Evolutionary conservation across 768 basidiomycete genomes (phyloP).

Genomic region (Panellus pusillus): DNA sequence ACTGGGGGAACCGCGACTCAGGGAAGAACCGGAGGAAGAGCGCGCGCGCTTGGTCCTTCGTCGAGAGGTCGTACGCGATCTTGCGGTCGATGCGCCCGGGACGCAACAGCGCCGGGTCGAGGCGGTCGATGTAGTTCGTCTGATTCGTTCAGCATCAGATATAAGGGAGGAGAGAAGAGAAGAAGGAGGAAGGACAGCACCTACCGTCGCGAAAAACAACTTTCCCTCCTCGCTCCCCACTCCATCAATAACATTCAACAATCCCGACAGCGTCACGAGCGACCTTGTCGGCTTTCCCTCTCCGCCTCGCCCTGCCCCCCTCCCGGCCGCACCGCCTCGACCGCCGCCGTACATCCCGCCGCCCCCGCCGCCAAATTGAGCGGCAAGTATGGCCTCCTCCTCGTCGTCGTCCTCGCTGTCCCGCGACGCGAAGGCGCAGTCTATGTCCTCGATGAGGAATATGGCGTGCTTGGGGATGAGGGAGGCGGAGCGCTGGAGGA

Average conservation of each 20-base stretch:
- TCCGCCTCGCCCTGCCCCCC: too few relatives aligned
- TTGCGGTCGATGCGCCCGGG: conserved; percentile 59
- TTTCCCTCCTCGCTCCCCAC: conserved; percentile 63
- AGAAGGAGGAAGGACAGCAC: conserved; percentile 8
- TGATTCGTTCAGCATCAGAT: conserved; percentile 14
- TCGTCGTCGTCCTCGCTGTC: conserved; percentile 38
- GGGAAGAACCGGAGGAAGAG: conserved; percentile 56
- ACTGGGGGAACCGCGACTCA: conserved; percentile 19
- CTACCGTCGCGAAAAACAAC: conserved; percentile 58
- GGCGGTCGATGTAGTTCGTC: conserved; percentile 57
- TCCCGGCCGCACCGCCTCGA: too few relatives aligned
- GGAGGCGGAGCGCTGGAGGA: conserved; percentile 27
- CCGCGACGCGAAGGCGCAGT: conserved; percentile 41
- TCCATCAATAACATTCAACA: conserved; percentile 61
- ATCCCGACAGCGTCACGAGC: conserved; percentile 51
- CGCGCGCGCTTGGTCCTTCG: conserved; percentile 42
- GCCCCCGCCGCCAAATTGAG: neutral
- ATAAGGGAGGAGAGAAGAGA: neutral
- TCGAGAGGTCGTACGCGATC: conserved; percentile 51
- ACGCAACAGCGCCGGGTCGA: conserved; percentile 55
- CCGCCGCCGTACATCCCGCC: neutral
- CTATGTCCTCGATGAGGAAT: conserved; percentile 40
- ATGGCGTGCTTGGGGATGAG: conserved; percentile 31
- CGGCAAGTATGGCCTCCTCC: neutral
- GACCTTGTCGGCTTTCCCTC: conserved; percentile 19